Conservation (phyloP, 179 eudicot species). For the Corrigiola litoralis region DNA sequence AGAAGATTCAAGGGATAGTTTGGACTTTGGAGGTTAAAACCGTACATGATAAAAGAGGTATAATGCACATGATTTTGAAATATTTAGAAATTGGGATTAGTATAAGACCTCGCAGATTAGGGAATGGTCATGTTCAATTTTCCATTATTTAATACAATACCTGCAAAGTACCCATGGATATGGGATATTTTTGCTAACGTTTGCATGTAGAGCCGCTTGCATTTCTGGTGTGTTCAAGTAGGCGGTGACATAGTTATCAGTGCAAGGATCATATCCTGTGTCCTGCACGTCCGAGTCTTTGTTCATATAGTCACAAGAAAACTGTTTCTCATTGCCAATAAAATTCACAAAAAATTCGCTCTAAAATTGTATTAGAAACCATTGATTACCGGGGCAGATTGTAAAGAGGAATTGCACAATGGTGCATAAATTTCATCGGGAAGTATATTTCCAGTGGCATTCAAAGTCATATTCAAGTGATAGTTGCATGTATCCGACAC, state of each 20-base stretch:
- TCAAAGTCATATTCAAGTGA: not conserved
- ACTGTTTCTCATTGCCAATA: not conserved
- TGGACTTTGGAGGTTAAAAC: too few relatives aligned
- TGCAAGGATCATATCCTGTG: slow-evolving; percentile 15
- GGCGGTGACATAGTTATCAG: slow-evolving; percentile 10
- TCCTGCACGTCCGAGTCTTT: not conserved
- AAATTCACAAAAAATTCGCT: too few relatives aligned
- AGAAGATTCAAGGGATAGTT: too few relatives aligned
- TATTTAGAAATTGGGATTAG: too few relatives aligned
- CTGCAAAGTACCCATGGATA: slow-evolving; percentile 18
- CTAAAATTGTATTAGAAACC: not conserved
- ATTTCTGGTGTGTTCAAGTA: slow-evolving; percentile 17
- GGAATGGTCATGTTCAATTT: too few relatives aligned
- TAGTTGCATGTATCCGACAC: not conserved
- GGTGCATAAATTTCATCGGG: slow-evolving; percentile 16
- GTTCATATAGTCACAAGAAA: too few relatives aligned
- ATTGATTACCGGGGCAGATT: not conserved
- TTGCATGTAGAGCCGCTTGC: slow-evolving; percentile 17
- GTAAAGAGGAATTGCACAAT: slow-evolving; percentile 3
- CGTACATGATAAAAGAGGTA: too few relatives aligned
- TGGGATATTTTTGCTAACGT: not conserved
- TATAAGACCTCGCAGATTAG: too few relatives aligned
- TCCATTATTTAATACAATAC: not conserved
- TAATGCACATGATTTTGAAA: too few relatives aligned
- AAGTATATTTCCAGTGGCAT: slow-evolving; percentile 1